These are phyloP conservation scores for Craspedostauros australis DNA, from an alignment of 108 stramenopile genomes.

Conservation along the genomic window DNA sequence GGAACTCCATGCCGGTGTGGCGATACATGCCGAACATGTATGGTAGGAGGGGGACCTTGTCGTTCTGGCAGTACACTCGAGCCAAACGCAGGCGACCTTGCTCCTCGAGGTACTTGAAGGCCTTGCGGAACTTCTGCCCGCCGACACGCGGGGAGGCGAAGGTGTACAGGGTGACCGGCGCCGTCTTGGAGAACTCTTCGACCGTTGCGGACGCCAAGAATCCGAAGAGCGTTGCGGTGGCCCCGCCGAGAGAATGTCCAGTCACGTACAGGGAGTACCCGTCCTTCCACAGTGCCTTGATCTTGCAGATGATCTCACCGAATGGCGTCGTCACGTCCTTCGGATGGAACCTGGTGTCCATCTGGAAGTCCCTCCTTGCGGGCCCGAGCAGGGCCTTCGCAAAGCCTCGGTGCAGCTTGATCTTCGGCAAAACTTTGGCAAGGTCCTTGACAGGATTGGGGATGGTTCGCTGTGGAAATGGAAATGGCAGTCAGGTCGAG, in stretches of 20 bases:
- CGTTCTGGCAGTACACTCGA: slow-evolving; percentile 60
- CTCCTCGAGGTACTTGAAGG: slow-evolving; percentile 58
- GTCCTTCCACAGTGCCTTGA: slow-evolving; percentile 31
- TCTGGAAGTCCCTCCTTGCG: no score
- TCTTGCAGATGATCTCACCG: slow-evolving; percentile 38
- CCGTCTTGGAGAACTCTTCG: slow-evolving; percentile 12
- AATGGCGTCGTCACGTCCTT: no score
- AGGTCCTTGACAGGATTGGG: no score
- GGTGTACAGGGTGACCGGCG: no score
- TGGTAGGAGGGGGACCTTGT: slow-evolving; percentile 66
- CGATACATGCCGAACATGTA: no score
- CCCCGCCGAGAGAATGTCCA: slow-evolving; percentile 76
- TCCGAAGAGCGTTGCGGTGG: slow-evolving; percentile 64
- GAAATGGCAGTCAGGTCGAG: no score
- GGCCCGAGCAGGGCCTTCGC: no score
- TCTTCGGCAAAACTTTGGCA: no score
- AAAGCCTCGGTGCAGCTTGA: no score
- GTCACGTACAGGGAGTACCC: slow-evolving; percentile 55
- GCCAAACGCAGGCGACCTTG: slow-evolving; percentile 51
- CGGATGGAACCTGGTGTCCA: no score
- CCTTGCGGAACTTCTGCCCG: slow-evolving; percentile 44
- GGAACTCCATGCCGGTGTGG: no score
- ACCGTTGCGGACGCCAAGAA: slow-evolving; percentile 50
- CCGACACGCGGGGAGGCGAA: slow-evolving; percentile 62
- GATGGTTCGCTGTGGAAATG: no score